Base-by-base conservation (phyloP, 331 rosid species). In the Acacia pycnantha region DNA sequence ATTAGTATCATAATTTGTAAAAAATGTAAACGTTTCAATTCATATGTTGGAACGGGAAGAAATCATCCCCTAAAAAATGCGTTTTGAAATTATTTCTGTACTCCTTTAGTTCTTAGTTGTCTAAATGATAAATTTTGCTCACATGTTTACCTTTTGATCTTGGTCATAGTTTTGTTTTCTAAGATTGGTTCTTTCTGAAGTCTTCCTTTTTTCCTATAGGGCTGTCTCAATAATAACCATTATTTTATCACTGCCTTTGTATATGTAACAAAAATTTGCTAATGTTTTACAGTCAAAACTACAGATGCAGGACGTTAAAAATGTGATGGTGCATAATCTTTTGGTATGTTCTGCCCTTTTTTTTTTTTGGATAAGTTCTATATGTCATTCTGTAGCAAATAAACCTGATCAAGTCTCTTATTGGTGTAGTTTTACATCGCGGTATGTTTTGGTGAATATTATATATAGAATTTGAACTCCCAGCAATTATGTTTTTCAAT, bases 251-350 rank as follows among this genome's bases (percentile, higher is more conserved):
- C 53, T 58, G 43, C 62, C 46, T 61, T 14, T 76, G 44, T 22
- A 51, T 33, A 72, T 24, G 37, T 69, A 46, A 81, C 41, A 69
- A 69, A 54, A 73, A 18, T 62, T 82, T 46, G 46, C 77, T 82
- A 14, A 76, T 76, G 73, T 85, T 82, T 86, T 48, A 69, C 94
- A 95, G 98, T 97, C 98, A 16, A 98, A 95, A 77, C 67, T 95
- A 86, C 93, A 72, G 90, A 93, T 95, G 98, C 97, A 95, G 84
- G 98, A 95, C 50, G 93, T 87, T 41, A 92, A 87, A 84, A 90
- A 92, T 69, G 97, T 95, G 11, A 79, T 91, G 41, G 97, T 92
- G 78, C 98, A 93, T 89, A 93, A 90, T 89, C 91, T 95, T 70
- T 95, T 98, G 83, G 98, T 95, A 87, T 59, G 98, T 73, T 70